These are phyloP conservation scores for Raphanus raphanistrum DNA, from an alignment of 345 rosid genomes.

Conservation along the genomic window DNA sequence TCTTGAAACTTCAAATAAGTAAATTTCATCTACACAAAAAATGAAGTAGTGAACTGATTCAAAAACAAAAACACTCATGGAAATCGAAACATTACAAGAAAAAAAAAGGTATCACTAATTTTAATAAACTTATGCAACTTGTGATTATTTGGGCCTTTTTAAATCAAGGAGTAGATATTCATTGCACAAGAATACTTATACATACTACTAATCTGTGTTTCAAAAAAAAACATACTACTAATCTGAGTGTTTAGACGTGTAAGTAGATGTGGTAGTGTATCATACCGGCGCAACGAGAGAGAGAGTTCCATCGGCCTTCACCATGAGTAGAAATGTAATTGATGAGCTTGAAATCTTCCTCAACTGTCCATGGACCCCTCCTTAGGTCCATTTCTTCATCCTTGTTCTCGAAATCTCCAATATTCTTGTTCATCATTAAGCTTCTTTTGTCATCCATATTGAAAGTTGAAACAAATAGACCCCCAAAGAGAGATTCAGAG, in stretches of 20 bases:
- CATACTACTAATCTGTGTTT: not conserved
- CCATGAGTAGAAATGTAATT: constrained; percentile 78
- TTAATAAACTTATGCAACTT: not conserved
- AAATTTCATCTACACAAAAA: not conserved
- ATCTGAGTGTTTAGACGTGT: not conserved
- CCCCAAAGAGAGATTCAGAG: constrained; percentile 34
- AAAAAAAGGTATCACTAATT: constrained; percentile 15
- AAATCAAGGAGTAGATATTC: not conserved
- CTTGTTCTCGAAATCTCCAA: constrained; percentile 12
- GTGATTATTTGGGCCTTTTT: constrained; percentile 24
- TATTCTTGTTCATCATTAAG: constrained; percentile 28
- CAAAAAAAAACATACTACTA: not conserved
- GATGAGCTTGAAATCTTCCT: constrained; percentile 83
- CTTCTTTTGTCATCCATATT: constrained; percentile 51
- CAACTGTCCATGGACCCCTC: constrained; percentile 92
- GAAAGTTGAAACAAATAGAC: constrained; percentile 24
- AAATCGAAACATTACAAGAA: constrained; percentile 36
- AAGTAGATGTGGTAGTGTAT: constrained; percentile 1
- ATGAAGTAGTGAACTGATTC: not conserved
- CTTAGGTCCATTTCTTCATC: constrained; percentile 66
- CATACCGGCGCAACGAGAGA: constrained; percentile 80
- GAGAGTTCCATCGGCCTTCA: constrained; percentile 94
- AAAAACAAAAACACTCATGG: constrained; percentile 33
- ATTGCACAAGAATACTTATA: not conserved
- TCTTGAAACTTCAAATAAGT: not conserved